Percentiles rank a stretch among this genome's conserved stretches.
phyloP scores from a whole-genome alignment of 1,284 basidiomycete genomes.

The Ustilago shanxiensis region DNA sequence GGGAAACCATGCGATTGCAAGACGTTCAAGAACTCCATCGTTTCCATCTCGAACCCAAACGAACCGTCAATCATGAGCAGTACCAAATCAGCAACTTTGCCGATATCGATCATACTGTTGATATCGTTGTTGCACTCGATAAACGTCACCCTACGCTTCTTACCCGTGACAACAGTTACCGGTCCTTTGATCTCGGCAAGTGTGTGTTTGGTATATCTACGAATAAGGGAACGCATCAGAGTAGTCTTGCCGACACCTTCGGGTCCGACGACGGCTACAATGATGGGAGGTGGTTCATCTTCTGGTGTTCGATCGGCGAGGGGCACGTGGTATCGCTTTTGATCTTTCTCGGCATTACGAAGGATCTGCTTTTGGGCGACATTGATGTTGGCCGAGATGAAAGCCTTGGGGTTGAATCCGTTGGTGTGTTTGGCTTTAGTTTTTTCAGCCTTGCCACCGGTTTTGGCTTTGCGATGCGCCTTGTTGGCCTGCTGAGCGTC shows the following conservation, averaged over 20 bases:
- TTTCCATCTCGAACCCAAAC: slow-evolving; percentile 99
- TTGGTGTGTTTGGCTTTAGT: slow-evolving; percentile 62
- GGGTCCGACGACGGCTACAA: slow-evolving; percentile 96
- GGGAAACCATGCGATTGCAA: slow-evolving; percentile 97
- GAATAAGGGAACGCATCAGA: slow-evolving; percentile 89
- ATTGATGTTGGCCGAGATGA: slow-evolving; percentile 77
- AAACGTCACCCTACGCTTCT: slow-evolving; percentile 91
- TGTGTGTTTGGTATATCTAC: slow-evolving; percentile 94
- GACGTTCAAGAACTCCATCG: slow-evolving; percentile 97
- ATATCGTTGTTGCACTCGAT: slow-evolving; percentile 98
- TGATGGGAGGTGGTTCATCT: slow-evolving; percentile 90
- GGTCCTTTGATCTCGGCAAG: slow-evolving; percentile 91
- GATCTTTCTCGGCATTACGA: slow-evolving; percentile 91
- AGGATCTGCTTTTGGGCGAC: slow-evolving; percentile 82
- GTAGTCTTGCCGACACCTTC: slow-evolving; percentile 97
- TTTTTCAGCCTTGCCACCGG: slow-evolving; percentile 64
- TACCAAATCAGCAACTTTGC: slow-evolving; percentile 94
- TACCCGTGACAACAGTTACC: slow-evolving; percentile 91
- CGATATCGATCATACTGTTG: slow-evolving; percentile 97
- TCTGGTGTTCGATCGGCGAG: slow-evolving; percentile 89
- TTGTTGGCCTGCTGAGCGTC: slow-evolving; percentile 64
- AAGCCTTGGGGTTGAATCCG: slow-evolving; percentile 92
- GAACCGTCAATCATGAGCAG: slow-evolving; percentile 97
- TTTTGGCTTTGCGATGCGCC: slow-evolving; percentile 62
- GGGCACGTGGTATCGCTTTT: slow-evolving; percentile 94